Base-by-base conservation (phyloP, 2,329 filamentous ascomycete species). In the Shiraia sp. region DNA sequence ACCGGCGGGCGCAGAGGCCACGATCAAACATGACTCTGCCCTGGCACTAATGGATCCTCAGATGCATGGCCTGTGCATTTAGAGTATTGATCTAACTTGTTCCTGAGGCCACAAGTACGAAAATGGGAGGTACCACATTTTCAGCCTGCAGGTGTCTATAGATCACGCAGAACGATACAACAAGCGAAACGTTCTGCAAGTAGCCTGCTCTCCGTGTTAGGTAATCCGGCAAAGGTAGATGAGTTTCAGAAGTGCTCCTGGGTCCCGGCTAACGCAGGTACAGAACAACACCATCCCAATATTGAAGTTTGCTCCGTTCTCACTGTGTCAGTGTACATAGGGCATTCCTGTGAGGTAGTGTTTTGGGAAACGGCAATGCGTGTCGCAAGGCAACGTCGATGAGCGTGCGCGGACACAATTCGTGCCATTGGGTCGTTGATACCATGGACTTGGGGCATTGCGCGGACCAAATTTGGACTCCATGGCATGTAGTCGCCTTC, bases 251-350 rank as follows among this genome's bases (percentile, higher is more conserved):
- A 53, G 36, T 41, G 49, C 48, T 40, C 49, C 42, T 51, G 45
- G 45, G 42, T 40, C 47, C 50, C 52, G 54, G 51, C 66, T 68
- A 68, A 62, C 54, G 66, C 65, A 69, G 66, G 66, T 69, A 68
- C 66, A 52, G 48, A 40, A 29, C 40, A 53, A 35, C 33, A 53
- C 51, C 47, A 44, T 53, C 59, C 65, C 46, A 61, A 67, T 60
- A 37, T 12, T 30, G 62, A 54, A 51, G 49, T 57, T 63, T 67
- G 51, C 60, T 61, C 64, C 65, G 65, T 19, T 16, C 34, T 24
- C 32, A 36, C 36, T 25, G 30, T 32, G 19, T 42, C 32, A 42
- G 50, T 49, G 49, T 45, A 53, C 57, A 61, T 54, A 36, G 43
- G 37, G 40, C 34, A 39, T 35, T 26, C 27, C 37, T 41, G 46